phyloP scores from a whole-genome alignment of 2,329 filamentous ascomycete species.

The Trichoderma sp. region DNA sequence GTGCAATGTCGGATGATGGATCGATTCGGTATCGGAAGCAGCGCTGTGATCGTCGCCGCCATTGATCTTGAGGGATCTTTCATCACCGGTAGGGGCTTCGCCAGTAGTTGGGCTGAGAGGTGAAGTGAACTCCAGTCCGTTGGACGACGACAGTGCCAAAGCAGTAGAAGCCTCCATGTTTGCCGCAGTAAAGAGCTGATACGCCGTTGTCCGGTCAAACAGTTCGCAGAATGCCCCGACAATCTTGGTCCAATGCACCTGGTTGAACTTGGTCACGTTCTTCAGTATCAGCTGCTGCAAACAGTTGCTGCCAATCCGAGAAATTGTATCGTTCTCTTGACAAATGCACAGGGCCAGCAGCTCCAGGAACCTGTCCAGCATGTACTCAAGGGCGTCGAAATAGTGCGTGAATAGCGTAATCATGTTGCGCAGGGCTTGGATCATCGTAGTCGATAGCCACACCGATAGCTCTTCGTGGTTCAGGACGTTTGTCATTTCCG shows the following conservation, averaged over 20 bases:
- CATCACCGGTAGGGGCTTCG: conserved; percentile 48
- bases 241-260: conserved; percentile 89
- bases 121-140: conserved; percentile 55
- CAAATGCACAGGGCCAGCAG: conserved; percentile 94
- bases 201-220: conserved; percentile 91
- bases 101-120: conserved; percentile 45
- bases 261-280: conserved; percentile 88
- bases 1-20: conserved; percentile 36
- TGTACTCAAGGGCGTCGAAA: conserved; percentile 93
- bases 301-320: conserved; percentile 96
- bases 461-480: conserved; percentile 97
- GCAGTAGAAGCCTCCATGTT: conserved; percentile 58
- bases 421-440: conserved; percentile 96
- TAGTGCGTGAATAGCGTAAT: conserved; percentile 99
- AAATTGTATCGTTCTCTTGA: conserved; percentile 98
- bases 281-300: conserved; percentile 94
- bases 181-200: conserved; percentile 89
- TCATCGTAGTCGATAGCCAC: conserved; percentile 99
- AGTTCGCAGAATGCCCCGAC: conserved; percentile 95
- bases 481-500: conserved; percentile 91
- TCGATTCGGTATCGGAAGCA: conserved; percentile 40
- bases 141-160: conserved; percentile 52
- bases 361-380: conserved; percentile 97
- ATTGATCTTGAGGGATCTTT: conserved; percentile 64
- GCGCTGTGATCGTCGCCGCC: conserved; percentile 48